These are phyloP conservation scores for Monosporozyma yasuniensis DNA, from an alignment of 805 yeast genomes.

Conservation along the genomic window DNA sequence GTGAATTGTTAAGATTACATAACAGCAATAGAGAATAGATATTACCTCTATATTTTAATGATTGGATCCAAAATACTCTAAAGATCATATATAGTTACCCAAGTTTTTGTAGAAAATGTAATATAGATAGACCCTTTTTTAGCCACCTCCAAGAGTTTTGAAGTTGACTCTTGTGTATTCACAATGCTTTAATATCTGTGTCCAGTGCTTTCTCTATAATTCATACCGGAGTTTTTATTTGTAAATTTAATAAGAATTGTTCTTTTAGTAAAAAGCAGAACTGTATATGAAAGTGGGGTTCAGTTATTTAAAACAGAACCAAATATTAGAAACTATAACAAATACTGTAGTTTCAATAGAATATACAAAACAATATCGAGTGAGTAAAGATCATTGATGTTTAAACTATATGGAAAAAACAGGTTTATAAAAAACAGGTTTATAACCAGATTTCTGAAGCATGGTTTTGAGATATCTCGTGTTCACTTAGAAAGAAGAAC, in stretches of 20 bases:
- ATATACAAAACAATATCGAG: background rate
- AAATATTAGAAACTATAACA: background rate
- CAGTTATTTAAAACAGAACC: background rate
- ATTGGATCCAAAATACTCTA: background rate
- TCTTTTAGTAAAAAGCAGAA: background rate
- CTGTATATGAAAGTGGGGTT: background rate
- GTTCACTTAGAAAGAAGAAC: background rate
- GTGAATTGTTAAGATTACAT: conserved; percentile 41
- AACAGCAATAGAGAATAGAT: conserved; percentile 5
- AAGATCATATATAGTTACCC: background rate
- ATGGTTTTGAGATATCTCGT: background rate
- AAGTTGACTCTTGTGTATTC: too few relatives aligned
- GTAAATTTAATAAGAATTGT: background rate
- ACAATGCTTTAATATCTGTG: too few relatives aligned
- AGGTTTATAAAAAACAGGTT: background rate
- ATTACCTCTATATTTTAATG: background rate
- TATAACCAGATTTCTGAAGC: background rate
- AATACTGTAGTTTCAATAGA: too few relatives aligned
- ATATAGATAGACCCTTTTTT: background rate
- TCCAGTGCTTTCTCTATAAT: background rate
- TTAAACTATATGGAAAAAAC: background rate
- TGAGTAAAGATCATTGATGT: too few relatives aligned
- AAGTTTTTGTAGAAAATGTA: background rate
- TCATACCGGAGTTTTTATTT: background rate
- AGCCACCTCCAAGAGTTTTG: too few relatives aligned